Evolutionary conservation across 2,329 filamentous ascomycete species (phyloP), one percentile per base, ranked within the genome.

Genomic region (Diaporthe sp.): DNA sequence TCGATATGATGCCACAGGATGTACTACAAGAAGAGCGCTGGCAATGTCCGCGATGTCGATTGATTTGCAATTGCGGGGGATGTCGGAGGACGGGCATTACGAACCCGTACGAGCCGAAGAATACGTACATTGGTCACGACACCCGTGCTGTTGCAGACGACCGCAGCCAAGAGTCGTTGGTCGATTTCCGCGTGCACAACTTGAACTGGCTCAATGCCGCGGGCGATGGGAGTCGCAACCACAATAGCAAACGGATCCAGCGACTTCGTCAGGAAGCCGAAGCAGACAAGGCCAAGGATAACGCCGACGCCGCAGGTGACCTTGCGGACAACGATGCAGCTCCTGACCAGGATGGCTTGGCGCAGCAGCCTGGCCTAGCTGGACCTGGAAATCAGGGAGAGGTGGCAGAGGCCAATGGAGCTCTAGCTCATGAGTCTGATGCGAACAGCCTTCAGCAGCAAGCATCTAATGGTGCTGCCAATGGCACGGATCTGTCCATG

Each of bases 131-230:
- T 2, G 97, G 97, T 0, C 95, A 98, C 80, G 95, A 98, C 79
- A 99, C 97, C 0, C 94, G 92, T 72, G 93, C 94, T 46, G 92
- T 98, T 67, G 96, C 97, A 2, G 97, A 99, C 84, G 93, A 94
- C 71, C 92, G 97, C 76, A 98, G 96, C 80, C 92, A 98, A 8
- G 96, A 98, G 83, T 93, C 92, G 34, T 89, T 98, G 31, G 95
- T 98, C 12, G 95, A 98, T 82, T 98, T 98, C 83, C 92, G 94
- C 37, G 88, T 94, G 55, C 96, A 97, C 72, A 99, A 99, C 82
- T 87, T 98, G 37, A 90, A 90, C 57, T 98, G 95, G 95, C 86
- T 98, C 65, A 91, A 90, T 81, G 89, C 87, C 15, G 84, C 86
- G 22, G 90, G 90, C 19, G 90, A 92, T 75, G 89, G 91, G 76